phyloP scores from a whole-genome alignment of 768 basidiomycete genomes.

The Candolleomyces aberdarensis region DNA sequence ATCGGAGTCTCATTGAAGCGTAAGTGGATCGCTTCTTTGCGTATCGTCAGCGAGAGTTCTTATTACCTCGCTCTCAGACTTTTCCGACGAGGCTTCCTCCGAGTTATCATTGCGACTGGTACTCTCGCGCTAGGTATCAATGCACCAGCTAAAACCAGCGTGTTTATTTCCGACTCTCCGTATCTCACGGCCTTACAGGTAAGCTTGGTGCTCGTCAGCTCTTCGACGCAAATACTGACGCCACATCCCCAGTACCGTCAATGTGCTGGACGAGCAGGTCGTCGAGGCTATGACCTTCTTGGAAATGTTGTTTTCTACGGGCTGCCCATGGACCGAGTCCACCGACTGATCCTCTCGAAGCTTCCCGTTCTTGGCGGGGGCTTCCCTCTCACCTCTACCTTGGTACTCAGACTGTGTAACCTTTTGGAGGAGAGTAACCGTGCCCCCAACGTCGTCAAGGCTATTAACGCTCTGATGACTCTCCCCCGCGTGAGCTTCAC shows the following conservation, averaged over 20 bases:
- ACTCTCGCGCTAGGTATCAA: slow-evolving; percentile 60
- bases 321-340: slow-evolving; percentile 57
- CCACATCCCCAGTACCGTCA: slow-evolving; percentile 53
- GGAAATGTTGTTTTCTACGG: slow-evolving; percentile 77
- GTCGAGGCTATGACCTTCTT: slow-evolving; percentile 65
- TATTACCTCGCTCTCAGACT: slow-evolving; percentile 31
- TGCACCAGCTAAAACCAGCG: slow-evolving; percentile 63
- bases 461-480: slow-evolving; percentile 49
- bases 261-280: slow-evolving; percentile 70
- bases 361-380: slow-evolving; percentile 59
- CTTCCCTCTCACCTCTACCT: slow-evolving; percentile 67
- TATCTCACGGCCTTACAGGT: slow-evolving; percentile 61
- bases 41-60: neutral
- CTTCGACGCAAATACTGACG: slow-evolving; percentile 3
- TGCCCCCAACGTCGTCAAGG: slow-evolving; percentile 43
- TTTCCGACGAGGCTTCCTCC: slow-evolving; percentile 60
- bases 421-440: slow-evolving; percentile 59
- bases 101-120: slow-evolving; percentile 69
- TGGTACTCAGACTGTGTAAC: slow-evolving; percentile 62
- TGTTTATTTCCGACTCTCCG: slow-evolving; percentile 63
- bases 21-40: slow-evolving; percentile 12
- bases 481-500: slow-evolving; percentile 59
- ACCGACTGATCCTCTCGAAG: slow-evolving; percentile 60
- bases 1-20: slow-evolving; percentile 59
- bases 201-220: slow-evolving; percentile 12